Base-by-base conservation (phyloP, 495 filamentous ascomycete species). In the Patellaria atrata region DNA sequence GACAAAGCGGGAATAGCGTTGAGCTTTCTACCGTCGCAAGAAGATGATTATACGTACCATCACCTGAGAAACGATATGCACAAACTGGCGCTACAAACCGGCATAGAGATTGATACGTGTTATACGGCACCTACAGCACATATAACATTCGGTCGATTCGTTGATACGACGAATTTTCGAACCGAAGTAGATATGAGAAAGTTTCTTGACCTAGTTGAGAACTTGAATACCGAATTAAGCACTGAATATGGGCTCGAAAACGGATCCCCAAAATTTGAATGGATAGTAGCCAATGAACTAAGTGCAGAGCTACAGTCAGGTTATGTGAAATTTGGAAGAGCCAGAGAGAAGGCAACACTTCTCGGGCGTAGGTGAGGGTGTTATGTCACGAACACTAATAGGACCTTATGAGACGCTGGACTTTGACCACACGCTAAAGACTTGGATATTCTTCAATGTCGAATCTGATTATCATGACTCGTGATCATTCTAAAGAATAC, bases 21-120 rank as follows among this genome's bases (percentile, higher is more conserved):
- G 32, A 24, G 26, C 20, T 35, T 35, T 17, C 17, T 35, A 15
- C 32, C 20, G 6, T 35, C 11, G 16, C 12, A 3, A 5, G 16
- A 24, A 3, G n/a, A 23, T 5, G 8, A 8, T 9, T 35, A 35
- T 24, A 22, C 32, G 11, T 35, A 35, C 20, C 20, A 35, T 17
- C 32, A 35, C 32, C 12, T 35, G 32, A 35, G 20, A 35, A 22
- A 22, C 12, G 32, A 24, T 12, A 35, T 35, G 32, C 32, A 35
- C 15, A 15, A 10, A 5, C 20, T 35, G 4, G 32, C 32, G 5
- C 16, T 35, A 4, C 20, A 35, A 24, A 35, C 20, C 20, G 32
- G 32, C 4, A 19, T 24, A 12, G 18, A 15, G 9, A 35, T 35
- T 13, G 32, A 35, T 15, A 35, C 26, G 32, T 35, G 32, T 12